Evolutionary conservation across 805 yeast genomes (phyloP), one percentile per base, ranked within the genome.

Genomic region (Hanseniaspora singularis): DNA sequence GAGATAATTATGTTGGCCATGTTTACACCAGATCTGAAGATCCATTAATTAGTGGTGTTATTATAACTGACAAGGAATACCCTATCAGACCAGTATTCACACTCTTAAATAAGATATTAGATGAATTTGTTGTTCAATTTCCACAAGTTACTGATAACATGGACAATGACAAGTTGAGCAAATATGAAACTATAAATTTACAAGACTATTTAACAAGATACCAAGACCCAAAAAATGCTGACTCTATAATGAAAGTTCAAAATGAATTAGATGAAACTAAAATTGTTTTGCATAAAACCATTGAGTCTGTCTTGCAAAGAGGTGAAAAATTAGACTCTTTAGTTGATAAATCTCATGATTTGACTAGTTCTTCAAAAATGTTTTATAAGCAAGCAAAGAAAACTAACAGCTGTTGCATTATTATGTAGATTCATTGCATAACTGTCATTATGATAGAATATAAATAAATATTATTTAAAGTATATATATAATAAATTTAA

Each of bases 81-180:
- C 98, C 97, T 2, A 89, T 86, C 27, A 75, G 98, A 61, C 97
- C 96, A 12, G 97, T 96, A 1, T 89, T 86, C 65, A 84, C 96
- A 2, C 69, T 92, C 50, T 73, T 92, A 57, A 89, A 89, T 72
- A 89, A 86, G 66, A 69, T 89, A 19, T 70, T 86, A 55, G 98
- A 92, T 57, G 97, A 89, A 64, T 92, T 85, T 64, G 67, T 89
- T 47, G 70, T 88, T 11, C 77, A 80, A 52, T 87, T 83, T 62
- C 95, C 96, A 11, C 78, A 80, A 52, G 62, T 74, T 40, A 58
- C 70, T 2, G 76, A 71, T 49, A 68, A 72, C 1, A 60, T 61
- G 36, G 59, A 56, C 31, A 50, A 55, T 18, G 54, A 61, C 47
- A 54, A 52, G 66, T 49, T 70, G 59, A 50, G 51, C 23, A 40